Evolutionary conservation across 306 rosid genomes (phyloP).

Genomic region (Inga laurina): DNA sequence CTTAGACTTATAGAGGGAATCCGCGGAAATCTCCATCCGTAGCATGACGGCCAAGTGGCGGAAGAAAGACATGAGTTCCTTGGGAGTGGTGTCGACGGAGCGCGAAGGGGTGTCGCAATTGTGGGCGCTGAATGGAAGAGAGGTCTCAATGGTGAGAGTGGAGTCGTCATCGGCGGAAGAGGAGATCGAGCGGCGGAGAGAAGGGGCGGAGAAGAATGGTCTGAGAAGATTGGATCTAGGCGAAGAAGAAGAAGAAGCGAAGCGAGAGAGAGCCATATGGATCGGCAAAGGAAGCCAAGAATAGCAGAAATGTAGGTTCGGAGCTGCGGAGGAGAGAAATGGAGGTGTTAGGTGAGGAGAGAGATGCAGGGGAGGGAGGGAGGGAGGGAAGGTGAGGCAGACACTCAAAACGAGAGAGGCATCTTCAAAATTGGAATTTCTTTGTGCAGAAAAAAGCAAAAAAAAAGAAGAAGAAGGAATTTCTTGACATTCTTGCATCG

Average conservation of each 20-base stretch:
- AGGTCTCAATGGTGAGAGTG: slow-evolving; percentile 67
- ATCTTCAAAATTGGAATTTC: not conserved
- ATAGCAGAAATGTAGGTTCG: not conserved
- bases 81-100: slow-evolving; percentile 61
- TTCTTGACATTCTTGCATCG: not conserved
- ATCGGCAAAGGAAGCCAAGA: slow-evolving; percentile 8
- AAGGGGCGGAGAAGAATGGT: slow-evolving; percentile 40
- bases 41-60: slow-evolving; percentile 84
- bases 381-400: not conserved
- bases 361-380: not conserved
- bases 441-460: not conserved
- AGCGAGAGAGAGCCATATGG: slow-evolving; percentile 63
- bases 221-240: slow-evolving; percentile 44
- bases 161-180: slow-evolving; percentile 45
- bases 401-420: not conserved
- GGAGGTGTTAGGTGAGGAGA: not conserved
- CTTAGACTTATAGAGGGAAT: slow-evolving; percentile 93
- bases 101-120: slow-evolving; percentile 73
- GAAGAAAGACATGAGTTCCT: slow-evolving; percentile 68
- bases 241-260: slow-evolving; percentile 47
- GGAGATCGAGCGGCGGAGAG: slow-evolving; percentile 53
- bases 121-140: slow-evolving; percentile 80
- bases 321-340: not conserved
- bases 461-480: not conserved
- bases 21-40: slow-evolving; percentile 93